Conservation (phyloP, 2,329 filamentous ascomycete species). For the Colletotrichum sp. region DNA sequence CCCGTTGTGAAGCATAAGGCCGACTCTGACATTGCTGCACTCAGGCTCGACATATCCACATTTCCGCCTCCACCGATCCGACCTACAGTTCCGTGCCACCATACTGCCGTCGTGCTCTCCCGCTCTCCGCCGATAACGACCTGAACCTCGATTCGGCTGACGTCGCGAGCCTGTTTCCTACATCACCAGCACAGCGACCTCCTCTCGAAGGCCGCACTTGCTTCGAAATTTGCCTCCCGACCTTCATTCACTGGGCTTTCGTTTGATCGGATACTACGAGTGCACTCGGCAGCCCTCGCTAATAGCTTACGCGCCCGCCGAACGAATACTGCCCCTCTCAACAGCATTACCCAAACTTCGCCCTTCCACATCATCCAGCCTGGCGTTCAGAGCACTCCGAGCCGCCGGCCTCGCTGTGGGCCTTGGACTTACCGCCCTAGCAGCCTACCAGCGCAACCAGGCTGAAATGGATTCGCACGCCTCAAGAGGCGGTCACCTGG, state of each 20-base stretch:
- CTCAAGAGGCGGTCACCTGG: conserved; percentile 44
- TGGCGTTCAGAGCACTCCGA: conserved; percentile 63
- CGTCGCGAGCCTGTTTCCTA: background rate
- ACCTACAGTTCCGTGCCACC: background rate
- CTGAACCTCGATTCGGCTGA: conserved; percentile 4
- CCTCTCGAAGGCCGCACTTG: background rate
- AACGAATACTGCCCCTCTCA: background rate
- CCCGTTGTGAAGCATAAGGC: background rate
- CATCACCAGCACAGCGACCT: background rate
- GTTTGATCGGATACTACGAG: background rate
- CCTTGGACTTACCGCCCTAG: conserved; percentile 63
- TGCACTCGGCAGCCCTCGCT: background rate
- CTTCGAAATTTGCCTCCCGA: background rate
- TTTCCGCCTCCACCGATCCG: background rate
- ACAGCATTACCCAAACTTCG: background rate
- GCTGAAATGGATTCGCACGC: conserved; percentile 42
- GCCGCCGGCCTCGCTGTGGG: conserved; percentile 61
- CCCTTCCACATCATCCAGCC: conserved; percentile 36
- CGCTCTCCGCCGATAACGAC: conserved; percentile 14
- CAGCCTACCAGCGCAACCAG: conserved; percentile 56
- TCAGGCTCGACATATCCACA: background rate
- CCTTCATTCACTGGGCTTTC: background rate
- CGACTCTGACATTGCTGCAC: background rate
- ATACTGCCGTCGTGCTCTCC: background rate
- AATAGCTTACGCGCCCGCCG: background rate